Evolutionary conservation across 2,329 filamentous ascomycete genomes (phyloP).

Genomic region (Phoma sp.): DNA sequence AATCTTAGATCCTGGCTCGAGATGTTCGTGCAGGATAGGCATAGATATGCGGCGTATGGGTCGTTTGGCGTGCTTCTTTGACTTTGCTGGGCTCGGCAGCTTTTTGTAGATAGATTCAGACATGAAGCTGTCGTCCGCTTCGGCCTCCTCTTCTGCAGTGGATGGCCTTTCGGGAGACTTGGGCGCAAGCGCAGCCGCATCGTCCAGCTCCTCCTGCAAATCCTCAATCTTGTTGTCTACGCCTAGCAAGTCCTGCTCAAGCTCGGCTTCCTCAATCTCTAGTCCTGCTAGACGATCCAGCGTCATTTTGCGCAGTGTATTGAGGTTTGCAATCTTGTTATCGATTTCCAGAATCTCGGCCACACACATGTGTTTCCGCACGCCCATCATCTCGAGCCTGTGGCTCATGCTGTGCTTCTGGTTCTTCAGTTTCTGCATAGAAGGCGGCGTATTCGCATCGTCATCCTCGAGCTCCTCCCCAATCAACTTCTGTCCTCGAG

Average conservation of each 20-base stretch:
- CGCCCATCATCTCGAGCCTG: constrained; percentile 85
- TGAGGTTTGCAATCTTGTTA: constrained; percentile 91
- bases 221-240: constrained; percentile 68
- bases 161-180: constrained; percentile 47
- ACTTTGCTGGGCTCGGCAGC: constrained; percentile 65
- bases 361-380: constrained; percentile 97
- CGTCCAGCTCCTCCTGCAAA: constrained; percentile 64
- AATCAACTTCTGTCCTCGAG: constrained; percentile 77
- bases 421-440: constrained; percentile 75
- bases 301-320: constrained; percentile 90
- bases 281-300: constrained; percentile 83
- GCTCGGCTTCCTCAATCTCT: constrained; percentile 86
- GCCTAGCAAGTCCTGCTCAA: constrained; percentile 80
- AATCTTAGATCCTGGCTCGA: constrained; percentile 86
- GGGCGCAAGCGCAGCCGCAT: constrained; percentile 54
- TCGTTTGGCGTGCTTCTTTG: constrained; percentile 58
- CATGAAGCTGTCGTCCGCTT: constrained; percentile 75
- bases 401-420: constrained; percentile 82
- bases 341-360: constrained; percentile 96
- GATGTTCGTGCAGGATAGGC: constrained; percentile 94
- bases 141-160: constrained; percentile 59
- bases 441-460: constrained; percentile 64
- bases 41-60: constrained; percentile 78
- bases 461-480: constrained; percentile 62
- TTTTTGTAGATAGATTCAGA: constrained; percentile 98